A percentile compares a stretch with the other conserved stretches of the same genome.
Evolutionary conservation across 495 filamentous ascomycete genomes (phyloP).

Genomic region (Peziza echinospora): DNA sequence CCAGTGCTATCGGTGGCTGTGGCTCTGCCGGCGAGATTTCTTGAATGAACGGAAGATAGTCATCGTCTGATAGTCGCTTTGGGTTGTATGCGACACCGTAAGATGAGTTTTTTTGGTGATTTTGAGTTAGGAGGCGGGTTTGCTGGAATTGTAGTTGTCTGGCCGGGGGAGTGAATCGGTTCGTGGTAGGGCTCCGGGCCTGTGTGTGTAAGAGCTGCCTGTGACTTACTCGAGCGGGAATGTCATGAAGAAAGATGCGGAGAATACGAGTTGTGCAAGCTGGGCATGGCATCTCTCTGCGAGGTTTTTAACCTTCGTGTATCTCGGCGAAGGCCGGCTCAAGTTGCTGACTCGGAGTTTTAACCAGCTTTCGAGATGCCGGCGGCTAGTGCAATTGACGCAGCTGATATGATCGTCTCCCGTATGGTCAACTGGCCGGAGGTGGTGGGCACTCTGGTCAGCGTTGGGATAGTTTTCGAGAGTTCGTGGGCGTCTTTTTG

Average conservation of each 20-base stretch:
- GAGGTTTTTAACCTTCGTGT: not conserved
- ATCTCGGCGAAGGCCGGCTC: not conserved
- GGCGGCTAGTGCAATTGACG: not conserved
- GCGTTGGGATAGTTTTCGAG: not conserved
- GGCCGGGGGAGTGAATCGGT: not conserved
- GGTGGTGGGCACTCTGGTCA: not conserved
- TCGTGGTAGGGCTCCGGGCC: not conserved
- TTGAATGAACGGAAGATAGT: slow-evolving; percentile 16
- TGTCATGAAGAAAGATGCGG: slow-evolving; percentile 8
- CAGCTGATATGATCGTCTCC: not conserved
- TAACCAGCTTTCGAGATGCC: not conserved
- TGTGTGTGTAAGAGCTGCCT: not conserved
- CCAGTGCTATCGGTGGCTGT: not conserved
- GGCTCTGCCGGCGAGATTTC: slow-evolving; percentile 5
- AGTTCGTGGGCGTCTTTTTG: not conserved
- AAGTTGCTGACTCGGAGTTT: not conserved
- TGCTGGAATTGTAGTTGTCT: slow-evolving; percentile 1
- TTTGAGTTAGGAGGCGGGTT: not conserved
- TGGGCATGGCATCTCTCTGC: slow-evolving; percentile 8
- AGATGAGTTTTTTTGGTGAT: not conserved
- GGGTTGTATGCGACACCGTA: not conserved
- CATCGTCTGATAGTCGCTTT: slow-evolving; percentile 9
- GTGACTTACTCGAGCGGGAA: not conserved
- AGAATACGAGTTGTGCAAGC: slow-evolving; percentile 9
- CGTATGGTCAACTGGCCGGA: not conserved